Base-by-base conservation (phyloP, 176 grass and related monocot species). In the Tillandsia leiboldiana region DNA sequence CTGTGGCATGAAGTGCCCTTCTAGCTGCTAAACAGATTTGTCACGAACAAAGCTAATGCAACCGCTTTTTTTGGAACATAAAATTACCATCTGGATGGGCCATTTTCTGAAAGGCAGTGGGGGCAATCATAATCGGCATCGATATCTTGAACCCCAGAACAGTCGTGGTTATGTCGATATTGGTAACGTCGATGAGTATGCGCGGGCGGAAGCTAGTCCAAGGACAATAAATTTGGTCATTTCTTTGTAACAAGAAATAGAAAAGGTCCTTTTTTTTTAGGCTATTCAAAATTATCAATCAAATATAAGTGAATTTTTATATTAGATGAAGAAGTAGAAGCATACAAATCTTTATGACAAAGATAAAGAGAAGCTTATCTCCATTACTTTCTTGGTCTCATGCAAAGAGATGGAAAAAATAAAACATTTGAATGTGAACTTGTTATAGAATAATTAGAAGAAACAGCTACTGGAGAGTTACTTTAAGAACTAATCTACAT, bases 41-140 rank as follows among this genome's bases (percentile, higher is more conserved):
- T 42, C 33, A 42, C 8, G 33, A 42, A 42, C 33, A 42, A 42
- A 42, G 33, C 33, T 42, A 42, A 6, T 6, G 33, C 33, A 7
- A 7, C 33, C 0, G 33, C 33, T 7, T 1, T 42, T 14, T 8
- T 48, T 56, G 26, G 51, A 26, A 11, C 24, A 26, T 50, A 3
- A 57, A n/a, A 51, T 42, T 82, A 99, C 94, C 94, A 49, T 99
- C 94, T 28, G 89, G 94, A 64, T 99, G 94, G 28, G 94, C 94
- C 94, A 99, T 99, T 82, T 93, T 99, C 72, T 99, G 94, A 12
- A 99, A 50, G 57, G 94, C 94, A 84, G 94, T 73, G 8, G 93
- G 93, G 49, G 93, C 84, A 72, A 97, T 72, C 93, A 97, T 87
- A 73, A 97, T 97, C 42, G 93, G 89, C 93, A 97, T 97, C 14